phyloP scores from a whole-genome alignment of 2,329 filamentous ascomycete genomes.

The Verticillium dahliae region DNA sequence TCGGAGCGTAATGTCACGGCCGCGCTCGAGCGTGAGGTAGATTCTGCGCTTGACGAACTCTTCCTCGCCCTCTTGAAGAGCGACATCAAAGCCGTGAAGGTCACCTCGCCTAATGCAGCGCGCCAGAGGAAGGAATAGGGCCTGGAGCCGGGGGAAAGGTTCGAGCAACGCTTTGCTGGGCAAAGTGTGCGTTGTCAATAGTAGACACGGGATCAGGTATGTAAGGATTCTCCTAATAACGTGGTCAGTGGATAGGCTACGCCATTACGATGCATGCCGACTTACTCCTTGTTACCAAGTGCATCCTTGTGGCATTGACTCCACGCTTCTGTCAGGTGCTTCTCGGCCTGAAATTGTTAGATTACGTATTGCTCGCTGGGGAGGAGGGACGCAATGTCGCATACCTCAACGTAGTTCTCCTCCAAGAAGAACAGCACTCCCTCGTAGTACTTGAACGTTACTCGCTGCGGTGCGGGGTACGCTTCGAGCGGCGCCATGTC shows the following conservation, averaged over 20 bases:
- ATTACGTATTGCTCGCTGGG: neutral
- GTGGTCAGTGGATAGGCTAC: neutral
- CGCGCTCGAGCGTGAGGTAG: slow-evolving; percentile 88
- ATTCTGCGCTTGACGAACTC: slow-evolving; percentile 90
- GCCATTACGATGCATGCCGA: slow-evolving; percentile 12
- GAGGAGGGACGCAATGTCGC: slow-evolving; percentile 8
- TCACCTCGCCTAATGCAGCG: slow-evolving; percentile 77
- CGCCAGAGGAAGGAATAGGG: slow-evolving; percentile 71
- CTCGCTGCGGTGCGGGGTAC: slow-evolving; percentile 85
- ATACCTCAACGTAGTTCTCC: slow-evolving; percentile 78
- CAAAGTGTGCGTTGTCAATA: slow-evolving; percentile 81
- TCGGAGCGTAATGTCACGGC: slow-evolving; percentile 83
- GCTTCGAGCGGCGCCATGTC: slow-evolving; percentile 75
- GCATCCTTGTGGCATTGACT: slow-evolving; percentile 70
- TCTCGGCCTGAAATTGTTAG: slow-evolving; percentile 56
- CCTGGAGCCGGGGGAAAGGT: slow-evolving; percentile 69
- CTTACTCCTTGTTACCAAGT: slow-evolving; percentile 72
- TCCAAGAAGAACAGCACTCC: slow-evolving; percentile 92
- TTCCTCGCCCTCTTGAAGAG: slow-evolving; percentile 75
- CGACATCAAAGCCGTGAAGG: slow-evolving; percentile 75
- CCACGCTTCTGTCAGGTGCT: slow-evolving; percentile 74
- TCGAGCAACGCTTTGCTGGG: slow-evolving; percentile 66
- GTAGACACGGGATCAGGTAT: slow-evolving; percentile 88
- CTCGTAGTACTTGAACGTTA: slow-evolving; percentile 94
- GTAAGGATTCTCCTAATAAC: slow-evolving; percentile 71